Evolutionary conservation across 169 alveolate species (phyloP), one percentile per base, ranked within the genome.

Genomic region (Toxoplasma gondii): DNA sequence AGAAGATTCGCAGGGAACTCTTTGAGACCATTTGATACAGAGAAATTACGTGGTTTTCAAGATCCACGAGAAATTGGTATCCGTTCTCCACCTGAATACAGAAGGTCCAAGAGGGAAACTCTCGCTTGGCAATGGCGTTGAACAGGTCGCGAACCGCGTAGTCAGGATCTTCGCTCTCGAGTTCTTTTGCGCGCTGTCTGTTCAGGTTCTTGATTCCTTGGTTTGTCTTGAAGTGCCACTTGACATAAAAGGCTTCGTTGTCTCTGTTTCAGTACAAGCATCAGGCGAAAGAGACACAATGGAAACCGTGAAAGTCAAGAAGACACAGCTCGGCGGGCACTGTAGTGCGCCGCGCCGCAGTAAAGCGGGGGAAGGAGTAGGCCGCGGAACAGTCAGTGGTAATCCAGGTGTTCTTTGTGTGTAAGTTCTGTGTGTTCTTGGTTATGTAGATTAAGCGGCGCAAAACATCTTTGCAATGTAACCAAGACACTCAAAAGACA

Each of bases 81-180:
- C 58, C 58, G 58, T 12, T 12, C 58, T 49, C 22, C 12, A 84
- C 91, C 94, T 97, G 96, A 64, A 97, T 96, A 54, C 93, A 58
- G n/a, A 97, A 90, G 43, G 96, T 96, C 97, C 98, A 97, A 38
- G 97, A 58, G 34, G 95, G 95, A 39, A 24, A 95, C 67, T 96
- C 91, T 36, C 97, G 96, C 0, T 53, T 44, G 31, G 92, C 97
- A 67, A 97, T 96, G 67, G 93, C 90, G 64, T 97, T 83, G 92
- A 91, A 97, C 19, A 97, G 93, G 88, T 97, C 98, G 92, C 96
- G 80, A 31, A 97, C 96, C 74, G 98, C 97, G 92, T 94, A 97
- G 74, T 97, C 98, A 31, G 97, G 97, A 83, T 97, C 98, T 45
- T 78, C 92, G 22, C 94, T 91, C 41, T 88, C 93, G 38, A 97